Conservation (phyloP, 495 filamentous ascomycete genomes). For the Penicillium waksmanii region DNA sequence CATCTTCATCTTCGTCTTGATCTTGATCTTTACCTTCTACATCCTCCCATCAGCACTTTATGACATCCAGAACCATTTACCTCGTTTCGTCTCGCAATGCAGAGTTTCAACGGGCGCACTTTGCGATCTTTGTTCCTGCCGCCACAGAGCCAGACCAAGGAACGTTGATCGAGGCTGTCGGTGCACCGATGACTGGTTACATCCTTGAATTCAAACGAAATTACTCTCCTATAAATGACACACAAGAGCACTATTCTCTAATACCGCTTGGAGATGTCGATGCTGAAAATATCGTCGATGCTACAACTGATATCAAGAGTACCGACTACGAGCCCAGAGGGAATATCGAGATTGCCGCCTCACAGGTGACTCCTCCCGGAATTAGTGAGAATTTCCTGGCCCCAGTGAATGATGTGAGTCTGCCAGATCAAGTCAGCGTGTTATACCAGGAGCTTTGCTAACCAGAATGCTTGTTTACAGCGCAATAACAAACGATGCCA, state of each 20-base stretch:
- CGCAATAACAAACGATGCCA: constrained; percentile 38
- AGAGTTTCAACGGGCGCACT: constrained; percentile 35
- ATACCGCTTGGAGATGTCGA: constrained; percentile 30
- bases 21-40: constrained; percentile 1
- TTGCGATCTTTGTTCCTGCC: constrained; percentile 38
- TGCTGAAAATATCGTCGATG: constrained; percentile 28
- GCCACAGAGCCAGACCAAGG: constrained; percentile 17
- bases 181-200: constrained; percentile 39
- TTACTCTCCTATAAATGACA: constrained; percentile 20
- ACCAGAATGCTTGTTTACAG: constrained; percentile 13
- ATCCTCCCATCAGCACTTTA: constrained; percentile 4
- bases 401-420: constrained; percentile 39
- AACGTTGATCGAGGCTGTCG: constrained; percentile 38
- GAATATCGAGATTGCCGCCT: constrained; percentile 35
- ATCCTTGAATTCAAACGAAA: constrained; percentile 36
- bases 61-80: constrained; percentile 26
- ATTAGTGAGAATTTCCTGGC: constrained; percentile 41
- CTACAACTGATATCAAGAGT: constrained; percentile 5
- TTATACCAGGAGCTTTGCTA: not conserved
- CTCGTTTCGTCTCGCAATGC: constrained; percentile 29
- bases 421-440: not conserved
- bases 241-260: constrained; percentile 15
- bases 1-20: not conserved
- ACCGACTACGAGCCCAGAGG: constrained; percentile 28
- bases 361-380: constrained; percentile 31